These are phyloP conservation scores for Wickerhamiella bombiphila DNA, from an alignment of 805 yeast genomes.

Conservation along the genomic window DNA sequence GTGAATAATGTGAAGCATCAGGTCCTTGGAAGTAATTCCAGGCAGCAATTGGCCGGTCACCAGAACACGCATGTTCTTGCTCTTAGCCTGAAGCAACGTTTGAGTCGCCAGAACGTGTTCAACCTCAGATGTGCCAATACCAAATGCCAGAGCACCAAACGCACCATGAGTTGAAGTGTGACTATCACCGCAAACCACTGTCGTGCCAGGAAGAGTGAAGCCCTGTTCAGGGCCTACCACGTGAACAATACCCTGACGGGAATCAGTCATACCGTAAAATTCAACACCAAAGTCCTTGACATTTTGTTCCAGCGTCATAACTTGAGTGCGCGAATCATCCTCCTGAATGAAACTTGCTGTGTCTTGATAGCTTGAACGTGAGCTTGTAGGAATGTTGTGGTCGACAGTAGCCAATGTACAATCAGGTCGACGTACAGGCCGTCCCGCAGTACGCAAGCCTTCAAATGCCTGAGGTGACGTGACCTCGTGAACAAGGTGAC, in stretches of 20 bases:
- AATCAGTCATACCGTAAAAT: slow-evolving; percentile 87
- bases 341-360: slow-evolving; percentile 73
- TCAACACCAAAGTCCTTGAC: slow-evolving; percentile 82
- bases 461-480: slow-evolving; percentile 99
- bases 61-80: slow-evolving; percentile 85
- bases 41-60: slow-evolving; percentile 72
- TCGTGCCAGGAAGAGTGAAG: slow-evolving; percentile 94
- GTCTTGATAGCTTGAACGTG: slow-evolving; percentile 63
- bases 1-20: slow-evolving; percentile 88
- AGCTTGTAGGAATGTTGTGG: slow-evolving; percentile 90
- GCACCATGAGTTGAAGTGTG: slow-evolving; percentile 99
- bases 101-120: slow-evolving; percentile 98
- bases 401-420: slow-evolving; percentile 92
- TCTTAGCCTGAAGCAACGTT: slow-evolving; percentile 79
- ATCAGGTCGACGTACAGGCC: slow-evolving; percentile 78
- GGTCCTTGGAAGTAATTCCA: slow-evolving; percentile 93
- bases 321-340: slow-evolving; percentile 85
- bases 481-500: slow-evolving; percentile 96
- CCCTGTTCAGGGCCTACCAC: slow-evolving; percentile 99
- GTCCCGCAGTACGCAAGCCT: slow-evolving; percentile 76
- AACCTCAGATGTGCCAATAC: slow-evolving; percentile 98
- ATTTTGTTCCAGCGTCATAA: slow-evolving; percentile 79
- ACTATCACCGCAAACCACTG: slow-evolving; percentile 98
- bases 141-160: slow-evolving; percentile 92
- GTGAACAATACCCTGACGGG: slow-evolving; percentile 96